These are phyloP conservation scores for Mycosphaerella sp. DNA, from an alignment of 2,329 filamentous ascomycete species.

Conservation along the genomic window DNA sequence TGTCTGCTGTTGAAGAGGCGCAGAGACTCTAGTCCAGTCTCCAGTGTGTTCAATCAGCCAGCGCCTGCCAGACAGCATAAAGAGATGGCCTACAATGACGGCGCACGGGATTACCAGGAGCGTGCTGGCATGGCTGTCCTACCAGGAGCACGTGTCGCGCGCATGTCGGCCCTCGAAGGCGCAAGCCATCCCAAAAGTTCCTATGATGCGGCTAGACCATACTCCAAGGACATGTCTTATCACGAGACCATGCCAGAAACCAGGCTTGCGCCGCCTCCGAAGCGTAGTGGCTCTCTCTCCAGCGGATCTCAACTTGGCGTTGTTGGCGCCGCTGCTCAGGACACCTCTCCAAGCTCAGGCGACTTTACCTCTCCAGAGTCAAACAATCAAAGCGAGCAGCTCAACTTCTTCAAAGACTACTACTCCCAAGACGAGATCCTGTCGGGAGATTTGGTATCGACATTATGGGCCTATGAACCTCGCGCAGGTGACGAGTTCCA, in stretches of 20 bases:
- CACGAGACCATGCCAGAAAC: conserved; percentile 55
- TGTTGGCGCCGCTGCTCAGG: conserved; percentile 47
- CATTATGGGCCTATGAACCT: conserved; percentile 94
- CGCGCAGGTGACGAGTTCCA: conserved; percentile 89
- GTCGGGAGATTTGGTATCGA: conserved; percentile 80
- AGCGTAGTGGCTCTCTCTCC: conserved; percentile 82
- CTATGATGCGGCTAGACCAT: conserved; percentile 27
- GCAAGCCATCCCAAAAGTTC: conserved; percentile 51
- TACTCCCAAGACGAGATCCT: conserved; percentile 97
- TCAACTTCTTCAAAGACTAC: conserved; percentile 97
- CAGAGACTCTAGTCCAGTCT: conserved; percentile 54
- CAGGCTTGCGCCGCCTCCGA: conserved; percentile 54
- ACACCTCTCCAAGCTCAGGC: conserved; percentile 67
- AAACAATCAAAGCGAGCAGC: conserved; percentile 89
- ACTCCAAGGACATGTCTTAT: conserved; percentile 51
- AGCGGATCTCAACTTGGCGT: conserved; percentile 63
- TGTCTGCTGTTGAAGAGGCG: conserved; percentile 56
- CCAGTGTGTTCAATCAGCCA: conserved; percentile 84
- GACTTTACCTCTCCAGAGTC: conserved; percentile 81
- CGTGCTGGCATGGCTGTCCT: conserved; percentile 62
- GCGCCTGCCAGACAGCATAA: conserved; percentile 50
- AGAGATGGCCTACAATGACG: conserved; percentile 39
- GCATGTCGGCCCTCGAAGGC: conserved; percentile 90
- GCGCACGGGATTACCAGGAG: conserved; percentile 33
- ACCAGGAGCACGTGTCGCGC: conserved; percentile 81